Percentiles rank a stretch among this genome's conserved stretches.
phyloP scores from a whole-genome alignment of 169 alveolate genomes.

The Plasmodium fragile region DNA sequence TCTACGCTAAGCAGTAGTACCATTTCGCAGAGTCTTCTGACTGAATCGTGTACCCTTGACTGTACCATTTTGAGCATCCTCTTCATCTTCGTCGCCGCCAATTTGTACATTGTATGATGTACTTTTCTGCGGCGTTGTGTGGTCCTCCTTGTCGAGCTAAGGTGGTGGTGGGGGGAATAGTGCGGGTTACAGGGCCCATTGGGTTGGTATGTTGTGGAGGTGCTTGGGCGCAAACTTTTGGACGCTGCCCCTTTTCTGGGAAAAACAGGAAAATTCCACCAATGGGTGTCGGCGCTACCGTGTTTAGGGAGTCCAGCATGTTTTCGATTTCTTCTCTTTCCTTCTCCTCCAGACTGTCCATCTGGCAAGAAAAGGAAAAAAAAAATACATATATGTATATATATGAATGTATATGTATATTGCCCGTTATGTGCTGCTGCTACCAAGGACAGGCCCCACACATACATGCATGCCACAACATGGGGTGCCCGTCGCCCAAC shows the following conservation, averaged over 20 bases:
- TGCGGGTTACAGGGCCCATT: background rate
- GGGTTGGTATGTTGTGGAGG: background rate
- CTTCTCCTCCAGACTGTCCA: slow-evolving; percentile 9
- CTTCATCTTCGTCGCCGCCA: background rate
- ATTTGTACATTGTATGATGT: slow-evolving; percentile 15
- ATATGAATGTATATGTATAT: background rate
- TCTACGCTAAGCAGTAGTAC: background rate
- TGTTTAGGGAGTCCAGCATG: slow-evolving; percentile 58
- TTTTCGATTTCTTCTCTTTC: slow-evolving; percentile 59
- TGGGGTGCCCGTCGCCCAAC: background rate
- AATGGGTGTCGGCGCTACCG: background rate
- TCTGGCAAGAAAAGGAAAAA: background rate
- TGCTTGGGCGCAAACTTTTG: background rate
- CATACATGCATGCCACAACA: background rate
- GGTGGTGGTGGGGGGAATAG: background rate
- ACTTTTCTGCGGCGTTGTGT: background rate
- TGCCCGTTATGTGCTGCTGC: background rate
- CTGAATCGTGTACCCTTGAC: slow-evolving; percentile 13
- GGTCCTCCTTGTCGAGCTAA: slow-evolving; percentile 32
- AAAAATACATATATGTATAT: background rate
- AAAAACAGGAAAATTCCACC: background rate
- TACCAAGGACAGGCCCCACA: background rate
- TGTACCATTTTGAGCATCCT: background rate
- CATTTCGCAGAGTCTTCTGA: slow-evolving; percentile 53
- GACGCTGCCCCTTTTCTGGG: background rate